These are phyloP conservation scores for Gossypium gossypioides DNA, from an alignment of 441 rosid genomes.

Conservation along the genomic window DNA sequence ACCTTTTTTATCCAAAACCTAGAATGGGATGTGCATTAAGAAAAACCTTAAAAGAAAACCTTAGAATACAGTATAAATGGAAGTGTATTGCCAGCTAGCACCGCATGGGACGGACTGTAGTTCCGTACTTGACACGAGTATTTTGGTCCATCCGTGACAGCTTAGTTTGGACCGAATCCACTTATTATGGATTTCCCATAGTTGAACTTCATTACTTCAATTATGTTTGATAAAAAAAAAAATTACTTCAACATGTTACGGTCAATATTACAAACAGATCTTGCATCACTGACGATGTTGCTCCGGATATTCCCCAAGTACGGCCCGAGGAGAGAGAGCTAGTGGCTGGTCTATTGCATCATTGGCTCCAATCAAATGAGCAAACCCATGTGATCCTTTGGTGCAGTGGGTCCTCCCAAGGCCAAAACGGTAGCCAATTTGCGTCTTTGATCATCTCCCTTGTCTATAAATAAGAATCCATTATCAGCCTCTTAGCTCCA, in stretches of 20 bases:
- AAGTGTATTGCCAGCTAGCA: too few species aligned
- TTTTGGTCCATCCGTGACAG: not conserved
- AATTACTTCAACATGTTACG: not conserved
- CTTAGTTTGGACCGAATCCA: not conserved
- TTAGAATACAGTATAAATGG: too few species aligned
- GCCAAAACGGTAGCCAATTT: not conserved
- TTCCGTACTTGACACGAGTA: too few species aligned
- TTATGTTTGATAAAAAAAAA: too few species aligned
- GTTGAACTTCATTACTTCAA: not conserved
- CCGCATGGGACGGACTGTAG: too few species aligned
- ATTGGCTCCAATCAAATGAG: not conserved
- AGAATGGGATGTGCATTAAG: too few species aligned
- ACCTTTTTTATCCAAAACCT: too few species aligned
- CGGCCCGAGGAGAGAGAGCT: not conserved
- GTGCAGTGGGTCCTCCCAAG: conserved; percentile 7
- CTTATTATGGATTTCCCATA: not conserved
- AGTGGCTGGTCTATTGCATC: not conserved
- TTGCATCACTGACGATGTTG: not conserved
- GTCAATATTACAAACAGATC: not conserved
- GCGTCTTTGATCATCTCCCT: not conserved
- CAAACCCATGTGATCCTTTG: conserved; percentile 18
- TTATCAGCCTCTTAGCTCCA: not conserved
- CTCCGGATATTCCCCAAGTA: not conserved
- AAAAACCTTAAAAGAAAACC: too few species aligned
- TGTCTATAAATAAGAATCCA: not conserved